These are phyloP conservation scores for Trametes punicea DNA, from an alignment of 768 basidiomycete species.

Conservation along the genomic window DNA sequence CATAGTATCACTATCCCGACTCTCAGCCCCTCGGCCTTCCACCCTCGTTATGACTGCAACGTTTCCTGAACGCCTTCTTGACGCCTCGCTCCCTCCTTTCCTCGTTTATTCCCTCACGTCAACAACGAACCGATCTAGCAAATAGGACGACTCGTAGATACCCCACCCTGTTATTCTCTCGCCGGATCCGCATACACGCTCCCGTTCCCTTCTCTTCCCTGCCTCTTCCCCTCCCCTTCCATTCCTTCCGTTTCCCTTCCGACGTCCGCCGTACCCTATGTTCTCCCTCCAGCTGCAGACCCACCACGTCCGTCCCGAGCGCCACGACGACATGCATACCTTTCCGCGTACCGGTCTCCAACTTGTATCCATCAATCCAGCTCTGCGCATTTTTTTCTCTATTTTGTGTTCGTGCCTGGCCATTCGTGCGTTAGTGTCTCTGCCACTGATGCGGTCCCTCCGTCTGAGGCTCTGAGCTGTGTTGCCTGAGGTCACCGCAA, in stretches of 20 bases:
- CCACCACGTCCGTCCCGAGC: no score
- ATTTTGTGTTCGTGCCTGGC: no score
- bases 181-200: not conserved
- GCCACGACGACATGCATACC: not conserved
- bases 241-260: no score
- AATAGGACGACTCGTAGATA: not conserved
- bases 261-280: no score
- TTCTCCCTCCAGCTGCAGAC: no score
- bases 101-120: not conserved
- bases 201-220: not conserved
- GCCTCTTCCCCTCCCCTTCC: not conserved
- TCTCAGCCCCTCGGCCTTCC: not conserved
- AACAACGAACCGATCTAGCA: no score
- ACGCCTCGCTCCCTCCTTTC: not conserved
- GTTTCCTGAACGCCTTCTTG: not conserved
- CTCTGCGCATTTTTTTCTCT: not conserved
- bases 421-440: no score
- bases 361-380: not conserved
- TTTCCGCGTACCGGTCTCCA: not conserved
- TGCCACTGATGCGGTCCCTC: no score
- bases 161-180: not conserved
- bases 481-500: no score
- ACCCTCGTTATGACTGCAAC: not conserved
- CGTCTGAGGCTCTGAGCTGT: no score
- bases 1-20: not conserved